Evolutionary conservation across 108 stramenopile species (phyloP), one percentile per base, ranked within the genome.

Genomic region (Fragilaria crotonensis): DNA sequence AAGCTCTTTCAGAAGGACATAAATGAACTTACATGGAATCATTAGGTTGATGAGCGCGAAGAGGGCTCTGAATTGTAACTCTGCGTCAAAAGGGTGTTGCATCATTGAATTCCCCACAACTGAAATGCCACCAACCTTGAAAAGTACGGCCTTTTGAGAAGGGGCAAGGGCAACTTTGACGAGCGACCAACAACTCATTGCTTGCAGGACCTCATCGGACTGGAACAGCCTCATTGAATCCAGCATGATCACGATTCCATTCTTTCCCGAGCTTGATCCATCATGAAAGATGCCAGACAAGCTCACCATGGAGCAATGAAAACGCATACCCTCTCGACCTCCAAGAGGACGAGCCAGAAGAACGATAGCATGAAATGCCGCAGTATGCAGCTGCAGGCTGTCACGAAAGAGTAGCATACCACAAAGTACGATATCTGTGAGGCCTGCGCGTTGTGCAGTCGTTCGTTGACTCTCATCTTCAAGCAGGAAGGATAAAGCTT

Each of bases 31-130:
- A 79, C 76, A 60, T 19, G 93, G 93, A 73, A 93, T 93, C 54
- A 93, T 87, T 45, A 96, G 81, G 58, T 96, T 96, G 60, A 96
- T 93, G 47, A 96, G 68, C 21, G 95, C 95, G 66, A 96, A 96
- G 94, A n/a, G 71, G 26, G 90, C 95, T 26, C 95, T 68, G 51
- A 96, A 96, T 67, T 94, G 95, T n/a, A 96, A 89, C 59, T 94
- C 95, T 31, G 74, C 83, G 58, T 72, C 79, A 53, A 66, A n/a
- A 66, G 92, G 92, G 69, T 96, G 95, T 33, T 73, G 67, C 49
- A 63, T 50, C 95, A 96, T 96, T 19, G 95, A 92, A 62, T 81
- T 84, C 2, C 74, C 65, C 29, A 84, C 81, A 19, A 73, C 87
- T 33, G 84, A 65, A 20, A 96, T 78, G 21, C 90, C 95, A 48